phyloP scores from a whole-genome alignment of 1,284 basidiomycete species.

The Sphagnurus paluster region DNA sequence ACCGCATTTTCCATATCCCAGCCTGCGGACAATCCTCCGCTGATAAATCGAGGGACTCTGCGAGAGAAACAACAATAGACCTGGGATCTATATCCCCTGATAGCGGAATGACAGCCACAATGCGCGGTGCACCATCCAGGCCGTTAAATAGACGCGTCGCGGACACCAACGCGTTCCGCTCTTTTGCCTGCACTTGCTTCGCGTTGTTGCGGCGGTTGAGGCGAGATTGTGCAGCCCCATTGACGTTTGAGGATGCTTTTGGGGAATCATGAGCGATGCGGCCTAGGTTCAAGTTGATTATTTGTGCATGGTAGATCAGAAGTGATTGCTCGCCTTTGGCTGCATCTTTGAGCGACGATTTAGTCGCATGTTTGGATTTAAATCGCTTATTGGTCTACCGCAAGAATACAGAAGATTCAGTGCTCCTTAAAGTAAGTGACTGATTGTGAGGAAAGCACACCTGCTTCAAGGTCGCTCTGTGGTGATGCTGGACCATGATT shows the following conservation, averaged over 20 bases:
- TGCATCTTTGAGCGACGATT: conserved; percentile 76
- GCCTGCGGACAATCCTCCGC: conserved; percentile 49
- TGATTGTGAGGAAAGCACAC: conserved; percentile 38
- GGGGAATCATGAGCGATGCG: conserved; percentile 52
- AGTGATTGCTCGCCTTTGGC: conserved; percentile 71
- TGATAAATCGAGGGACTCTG: conserved; percentile 62
- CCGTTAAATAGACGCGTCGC: conserved; percentile 77
- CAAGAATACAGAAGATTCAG: background rate
- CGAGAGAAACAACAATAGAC: conserved; percentile 58
- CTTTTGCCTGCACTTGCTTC: conserved; percentile 74
- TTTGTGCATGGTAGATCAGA: too few relatives aligned
- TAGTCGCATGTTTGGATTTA: conserved; percentile 88
- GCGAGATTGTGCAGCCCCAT: conserved; percentile 56
- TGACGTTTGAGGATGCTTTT: conserved; percentile 46
- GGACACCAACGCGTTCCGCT: conserved; percentile 68
- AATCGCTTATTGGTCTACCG: conserved; percentile 88
- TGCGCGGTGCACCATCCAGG: conserved; percentile 76
- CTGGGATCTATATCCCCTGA: conserved; percentile 64
- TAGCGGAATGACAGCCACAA: conserved; percentile 80
- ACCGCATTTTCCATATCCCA: conserved; percentile 72
- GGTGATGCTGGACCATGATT: conserved; percentile 52
- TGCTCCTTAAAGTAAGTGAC: background rate
- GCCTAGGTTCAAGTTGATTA: conserved; percentile 38
- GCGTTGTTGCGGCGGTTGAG: conserved; percentile 76
- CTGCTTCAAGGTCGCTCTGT: conserved; percentile 86